Evolutionary conservation across 202 grass and related monocot genomes (phyloP).

Genomic region (Setaria italica): DNA sequence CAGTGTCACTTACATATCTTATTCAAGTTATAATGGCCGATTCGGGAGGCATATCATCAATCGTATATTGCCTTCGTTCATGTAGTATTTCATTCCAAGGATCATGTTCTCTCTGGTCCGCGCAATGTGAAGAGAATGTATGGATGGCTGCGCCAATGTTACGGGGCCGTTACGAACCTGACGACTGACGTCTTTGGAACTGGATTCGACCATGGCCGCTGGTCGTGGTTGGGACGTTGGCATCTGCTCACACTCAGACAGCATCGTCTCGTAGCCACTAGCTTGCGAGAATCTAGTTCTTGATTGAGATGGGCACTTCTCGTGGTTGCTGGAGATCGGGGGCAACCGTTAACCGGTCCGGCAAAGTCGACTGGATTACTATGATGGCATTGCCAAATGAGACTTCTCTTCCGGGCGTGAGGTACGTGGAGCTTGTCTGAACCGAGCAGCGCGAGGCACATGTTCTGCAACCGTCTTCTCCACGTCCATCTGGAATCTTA

Average conservation of each 20-base stretch:
- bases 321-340: not conserved
- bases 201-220: not conserved
- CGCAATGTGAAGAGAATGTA: not conserved
- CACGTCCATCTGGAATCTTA: not conserved
- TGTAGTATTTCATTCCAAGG: not conserved
- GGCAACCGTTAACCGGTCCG: not conserved
- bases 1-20: not conserved
- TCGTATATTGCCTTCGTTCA: not conserved
- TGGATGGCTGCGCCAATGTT: not conserved
- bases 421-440: not conserved
- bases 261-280: not conserved
- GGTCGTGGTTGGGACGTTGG: not conserved
- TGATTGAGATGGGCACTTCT: slow-evolving; percentile 6
- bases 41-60: not conserved
- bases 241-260: not conserved
- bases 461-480: not conserved
- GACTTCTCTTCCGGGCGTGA: not conserved
- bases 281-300: slow-evolving; percentile 12
- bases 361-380: not conserved
- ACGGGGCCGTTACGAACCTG: not conserved
- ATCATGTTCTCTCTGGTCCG: not conserved
- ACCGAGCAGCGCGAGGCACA: not conserved
- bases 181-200: not conserved
- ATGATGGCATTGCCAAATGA: not conserved
- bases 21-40: not conserved